Percentiles rank a stretch among this genome's conserved stretches.
phyloP scores from a whole-genome alignment of 768 basidiomycete species.

The Tephrocybe sp. region DNA sequence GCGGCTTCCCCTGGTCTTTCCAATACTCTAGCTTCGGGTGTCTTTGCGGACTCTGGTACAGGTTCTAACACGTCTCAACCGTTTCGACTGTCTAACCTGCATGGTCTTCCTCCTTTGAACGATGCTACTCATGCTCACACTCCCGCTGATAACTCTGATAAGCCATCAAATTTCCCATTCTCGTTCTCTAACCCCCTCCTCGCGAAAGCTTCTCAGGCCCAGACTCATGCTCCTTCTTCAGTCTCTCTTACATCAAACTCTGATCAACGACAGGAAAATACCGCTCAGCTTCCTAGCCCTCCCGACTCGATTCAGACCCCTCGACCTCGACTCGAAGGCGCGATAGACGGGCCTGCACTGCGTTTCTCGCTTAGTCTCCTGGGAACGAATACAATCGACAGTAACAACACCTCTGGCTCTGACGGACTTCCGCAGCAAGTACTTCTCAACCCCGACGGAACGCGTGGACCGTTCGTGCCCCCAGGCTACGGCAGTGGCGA shows the following conservation, averaged over 20 bases:
- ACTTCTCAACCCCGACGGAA: slow-evolving; percentile 13
- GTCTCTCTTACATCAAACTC: too few species aligned
- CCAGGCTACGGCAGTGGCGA: not conserved
- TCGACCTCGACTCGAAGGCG: too few species aligned
- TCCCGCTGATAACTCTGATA: not conserved
- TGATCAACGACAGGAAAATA: not conserved
- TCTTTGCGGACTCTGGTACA: slow-evolving; percentile 3
- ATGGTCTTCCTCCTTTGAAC: not conserved
- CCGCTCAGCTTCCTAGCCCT: slow-evolving; percentile 16
- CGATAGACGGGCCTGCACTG: not conserved
- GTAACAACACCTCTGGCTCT: too few species aligned
- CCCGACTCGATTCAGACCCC: slow-evolving; percentile 9
- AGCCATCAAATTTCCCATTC: slow-evolving; percentile 12
- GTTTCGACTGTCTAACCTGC: slow-evolving; percentile 12
- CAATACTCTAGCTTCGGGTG: slow-evolving; percentile 13
- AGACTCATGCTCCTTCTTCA: not conserved
- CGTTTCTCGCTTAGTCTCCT: slow-evolving; percentile 15
- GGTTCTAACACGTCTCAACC: slow-evolving; percentile 16
- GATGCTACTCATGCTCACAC: slow-evolving; percentile 18
- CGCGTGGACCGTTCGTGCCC: slow-evolving; percentile 6
- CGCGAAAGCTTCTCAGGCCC: too few species aligned
- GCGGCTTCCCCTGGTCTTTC: slow-evolving; percentile 20
- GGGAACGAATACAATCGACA: slow-evolving; percentile 12
- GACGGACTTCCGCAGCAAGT: slow-evolving; percentile 8
- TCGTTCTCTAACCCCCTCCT: slow-evolving; percentile 8